Conservation (phyloP, 805 yeast species). For the Metschnikowia dekortorum region DNA sequence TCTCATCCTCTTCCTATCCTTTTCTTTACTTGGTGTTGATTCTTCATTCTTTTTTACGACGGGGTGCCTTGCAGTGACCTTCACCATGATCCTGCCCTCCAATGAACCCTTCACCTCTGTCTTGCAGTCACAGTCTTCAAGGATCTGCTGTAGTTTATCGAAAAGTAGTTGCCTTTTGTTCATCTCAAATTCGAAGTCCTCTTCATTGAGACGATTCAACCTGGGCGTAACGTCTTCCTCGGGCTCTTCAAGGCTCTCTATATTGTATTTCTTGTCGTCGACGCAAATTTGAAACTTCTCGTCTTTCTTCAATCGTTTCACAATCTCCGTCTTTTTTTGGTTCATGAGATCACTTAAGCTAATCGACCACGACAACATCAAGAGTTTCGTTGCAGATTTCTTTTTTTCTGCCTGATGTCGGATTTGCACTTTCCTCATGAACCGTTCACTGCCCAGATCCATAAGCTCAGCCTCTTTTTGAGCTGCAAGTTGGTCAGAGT, state of each 20-base stretch:
- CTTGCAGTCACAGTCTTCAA: constrained; percentile 29
- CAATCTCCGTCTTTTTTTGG: constrained; percentile 52
- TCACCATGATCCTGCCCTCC: constrained; percentile 23
- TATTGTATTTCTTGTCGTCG: constrained; percentile 19
- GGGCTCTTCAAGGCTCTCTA: constrained; percentile 12
- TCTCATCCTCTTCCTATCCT: constrained; percentile 15
- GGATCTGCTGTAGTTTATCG: constrained; percentile 22
- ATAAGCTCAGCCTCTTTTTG: constrained; percentile 28
- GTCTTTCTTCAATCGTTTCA: constrained; percentile 41
- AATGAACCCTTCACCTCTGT: constrained; percentile 25
- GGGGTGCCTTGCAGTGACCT: constrained; percentile 10
- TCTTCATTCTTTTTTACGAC: neutral
- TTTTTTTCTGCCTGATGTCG: constrained; percentile 32
- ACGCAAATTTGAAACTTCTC: constrained; percentile 29
- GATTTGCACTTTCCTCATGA: constrained; percentile 24
- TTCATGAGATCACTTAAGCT: constrained; percentile 47
- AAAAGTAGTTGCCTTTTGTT: constrained; percentile 28
- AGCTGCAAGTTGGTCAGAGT: constrained; percentile 30
- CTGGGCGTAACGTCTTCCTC: constrained; percentile 8
- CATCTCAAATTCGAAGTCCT: constrained; percentile 16
- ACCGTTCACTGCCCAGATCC: constrained; percentile 30
- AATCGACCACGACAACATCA: constrained; percentile 55
- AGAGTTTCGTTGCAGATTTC: constrained; percentile 40
- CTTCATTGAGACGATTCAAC: constrained; percentile 6
- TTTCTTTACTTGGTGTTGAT: constrained; percentile 10